Conservation (phyloP, 192 early-diverging fungal genomes). For the Neocallimastix lanati region DNA sequence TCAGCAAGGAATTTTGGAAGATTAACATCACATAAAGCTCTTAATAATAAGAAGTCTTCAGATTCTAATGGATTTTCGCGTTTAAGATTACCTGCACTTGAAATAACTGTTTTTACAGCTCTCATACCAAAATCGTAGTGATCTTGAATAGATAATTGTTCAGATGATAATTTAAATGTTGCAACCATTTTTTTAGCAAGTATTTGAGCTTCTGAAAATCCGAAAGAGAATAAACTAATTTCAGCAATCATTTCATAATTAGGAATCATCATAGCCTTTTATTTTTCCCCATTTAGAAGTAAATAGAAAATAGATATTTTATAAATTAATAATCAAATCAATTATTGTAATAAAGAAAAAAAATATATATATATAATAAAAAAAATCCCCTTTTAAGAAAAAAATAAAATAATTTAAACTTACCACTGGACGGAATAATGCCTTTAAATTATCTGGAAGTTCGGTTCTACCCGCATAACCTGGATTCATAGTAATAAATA, state of each 20-base stretch:
- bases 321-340: too few species aligned
- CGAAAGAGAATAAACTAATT: slow-evolving; percentile 40
- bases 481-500: slow-evolving; percentile 47
- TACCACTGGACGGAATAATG: slow-evolving; percentile 32
- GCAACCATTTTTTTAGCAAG: slow-evolving; percentile 43
- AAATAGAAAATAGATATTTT: too few species aligned
- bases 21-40: slow-evolving; percentile 38
- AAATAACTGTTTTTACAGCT: slow-evolving; percentile 42
- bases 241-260: slow-evolving; percentile 48
- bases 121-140: slow-evolving; percentile 50
- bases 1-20: slow-evolving; percentile 40
- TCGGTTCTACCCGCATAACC: slow-evolving; percentile 42
- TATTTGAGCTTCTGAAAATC: slow-evolving; percentile 34
- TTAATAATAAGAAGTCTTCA: slow-evolving; percentile 32
- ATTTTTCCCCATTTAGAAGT: too few species aligned
- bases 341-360: too few species aligned
- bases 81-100: slow-evolving; percentile 36
- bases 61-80: slow-evolving; percentile 28
- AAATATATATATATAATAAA: too few species aligned
- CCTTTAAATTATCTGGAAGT: slow-evolving; percentile 39
- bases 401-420: not conserved
- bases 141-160: slow-evolving; percentile 39
- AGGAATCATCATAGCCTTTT: slow-evolving; percentile 50
- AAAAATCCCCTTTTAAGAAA: too few species aligned
- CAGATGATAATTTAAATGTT: slow-evolving; percentile 37